Evolutionary conservation across 768 basidiomycete species (phyloP).

Genomic region (Phlebiopsis gigantea): DNA sequence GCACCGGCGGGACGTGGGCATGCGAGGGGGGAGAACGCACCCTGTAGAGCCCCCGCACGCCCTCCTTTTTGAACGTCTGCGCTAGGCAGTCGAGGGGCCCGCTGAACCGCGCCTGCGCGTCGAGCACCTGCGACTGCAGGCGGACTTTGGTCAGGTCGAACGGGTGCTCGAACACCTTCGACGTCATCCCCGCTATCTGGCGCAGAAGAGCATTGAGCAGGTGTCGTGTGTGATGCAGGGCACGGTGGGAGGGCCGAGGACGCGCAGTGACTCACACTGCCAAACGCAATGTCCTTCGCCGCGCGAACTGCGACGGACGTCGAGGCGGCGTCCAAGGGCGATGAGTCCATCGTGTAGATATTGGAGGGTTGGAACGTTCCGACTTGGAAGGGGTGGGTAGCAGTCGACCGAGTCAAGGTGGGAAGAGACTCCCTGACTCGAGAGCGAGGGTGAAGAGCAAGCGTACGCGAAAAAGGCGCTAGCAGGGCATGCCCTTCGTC

Average conservation of each 20-base stretch:
- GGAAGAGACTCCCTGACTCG: not conserved
- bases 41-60: slow-evolving; percentile 79
- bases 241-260: not conserved
- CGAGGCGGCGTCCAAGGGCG: slow-evolving; percentile 12
- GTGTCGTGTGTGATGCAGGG: not conserved
- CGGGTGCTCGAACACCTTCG: slow-evolving; percentile 90
- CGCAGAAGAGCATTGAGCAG: not conserved
- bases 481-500: not conserved
- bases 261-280: slow-evolving; percentile 18
- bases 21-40: slow-evolving; percentile 39
- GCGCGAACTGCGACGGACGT: slow-evolving; percentile 20
- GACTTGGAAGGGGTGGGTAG: not conserved
- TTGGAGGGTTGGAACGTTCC: too few species aligned
- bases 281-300: slow-evolving; percentile 24
- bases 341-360: slow-evolving; percentile 16
- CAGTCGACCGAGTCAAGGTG: not conserved
- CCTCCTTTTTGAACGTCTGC: slow-evolving; percentile 79
- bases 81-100: slow-evolving; percentile 86
- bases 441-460: not conserved
- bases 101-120: slow-evolving; percentile 62
- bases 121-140: slow-evolving; percentile 85
- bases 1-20: not conserved
- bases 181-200: slow-evolving; percentile 80
- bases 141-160: slow-evolving; percentile 95
- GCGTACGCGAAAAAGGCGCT: not conserved